Evolutionary conservation across 768 basidiomycete genomes (phyloP).

Genomic region (Boletus reticuloceps): DNA sequence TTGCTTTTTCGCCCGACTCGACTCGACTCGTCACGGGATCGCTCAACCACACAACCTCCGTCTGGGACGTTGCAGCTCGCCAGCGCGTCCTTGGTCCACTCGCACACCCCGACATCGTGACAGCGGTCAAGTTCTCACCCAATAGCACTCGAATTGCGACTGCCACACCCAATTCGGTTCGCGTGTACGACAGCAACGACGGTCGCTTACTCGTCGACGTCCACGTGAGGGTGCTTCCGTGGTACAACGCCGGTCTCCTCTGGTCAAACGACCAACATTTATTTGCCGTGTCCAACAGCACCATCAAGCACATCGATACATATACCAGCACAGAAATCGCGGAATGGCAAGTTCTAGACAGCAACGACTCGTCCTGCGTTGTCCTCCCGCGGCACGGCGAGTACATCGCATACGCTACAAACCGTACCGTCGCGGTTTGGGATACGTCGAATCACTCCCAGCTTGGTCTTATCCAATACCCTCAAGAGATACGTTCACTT

Average conservation of each 20-base stretch:
- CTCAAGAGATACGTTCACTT: not conserved
- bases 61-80: not conserved
- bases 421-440: not conserved
- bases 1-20: constrained; percentile 8
- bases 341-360: not conserved
- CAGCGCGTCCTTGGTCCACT: not conserved
- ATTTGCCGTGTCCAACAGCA: not conserved
- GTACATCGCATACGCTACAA: constrained; percentile 1
- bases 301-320: not conserved
- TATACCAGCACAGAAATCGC: constrained; percentile 2
- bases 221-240: not conserved
- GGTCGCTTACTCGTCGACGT: not conserved
- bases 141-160: constrained; percentile 6
- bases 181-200: not conserved
- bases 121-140: not conserved
- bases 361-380: not conserved
- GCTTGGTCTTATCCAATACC: not conserved
- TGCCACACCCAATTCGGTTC: not conserved
- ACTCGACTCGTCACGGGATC: not conserved
- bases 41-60: not conserved
- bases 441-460: not conserved
- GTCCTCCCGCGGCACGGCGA: not conserved
- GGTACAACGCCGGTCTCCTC: not conserved
- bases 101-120: not conserved
- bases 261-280: not conserved